Percentiles rank a stretch among this genome's conserved stretches.
These are phyloP conservation scores for Phytopythium sindhum DNA, from an alignment of 352 stramenopile species.

Conservation along the genomic window DNA sequence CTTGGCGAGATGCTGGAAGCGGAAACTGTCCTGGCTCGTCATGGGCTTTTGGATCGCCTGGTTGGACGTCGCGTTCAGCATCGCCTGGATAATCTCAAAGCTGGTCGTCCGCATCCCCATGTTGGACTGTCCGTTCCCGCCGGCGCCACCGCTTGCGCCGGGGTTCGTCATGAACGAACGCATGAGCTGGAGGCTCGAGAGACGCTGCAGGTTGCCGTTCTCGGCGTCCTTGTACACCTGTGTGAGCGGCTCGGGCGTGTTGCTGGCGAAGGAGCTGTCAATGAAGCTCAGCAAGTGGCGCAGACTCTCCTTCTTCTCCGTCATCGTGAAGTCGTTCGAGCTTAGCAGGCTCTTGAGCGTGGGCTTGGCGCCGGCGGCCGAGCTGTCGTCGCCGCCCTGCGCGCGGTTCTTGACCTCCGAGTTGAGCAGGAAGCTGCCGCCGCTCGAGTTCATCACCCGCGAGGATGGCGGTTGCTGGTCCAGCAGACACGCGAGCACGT, in stretches of 20 bases:
- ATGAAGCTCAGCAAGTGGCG: constrained; percentile 80
- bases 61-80: constrained; percentile 84
- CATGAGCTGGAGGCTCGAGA: constrained; percentile 83
- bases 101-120: constrained; percentile 78
- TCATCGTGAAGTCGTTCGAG: constrained; percentile 81
- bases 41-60: constrained; percentile 84
- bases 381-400: constrained; percentile 22
- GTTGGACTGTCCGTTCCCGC: constrained; percentile 9
- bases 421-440: constrained; percentile 51
- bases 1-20: constrained; percentile 77
- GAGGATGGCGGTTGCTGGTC: constrained; percentile 59
- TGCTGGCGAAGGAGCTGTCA: constrained; percentile 78
- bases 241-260: constrained; percentile 65
- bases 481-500: constrained; percentile 69
- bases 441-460: constrained; percentile 42
- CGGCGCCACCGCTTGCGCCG: background rate
- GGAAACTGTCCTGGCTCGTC: constrained; percentile 84
- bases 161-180: constrained; percentile 54
- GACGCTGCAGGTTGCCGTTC: constrained; percentile 57
- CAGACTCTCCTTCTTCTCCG: constrained; percentile 85
- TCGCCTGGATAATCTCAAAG: constrained; percentile 87
- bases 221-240: constrained; percentile 82
- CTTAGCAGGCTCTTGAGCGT: constrained; percentile 80
- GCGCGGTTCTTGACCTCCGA: constrained; percentile 49
- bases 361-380: constrained; percentile 29